These are phyloP conservation scores for Arthrobotrys musiformis DNA, from an alignment of 2,329 filamentous ascomycete genomes.

Conservation along the genomic window DNA sequence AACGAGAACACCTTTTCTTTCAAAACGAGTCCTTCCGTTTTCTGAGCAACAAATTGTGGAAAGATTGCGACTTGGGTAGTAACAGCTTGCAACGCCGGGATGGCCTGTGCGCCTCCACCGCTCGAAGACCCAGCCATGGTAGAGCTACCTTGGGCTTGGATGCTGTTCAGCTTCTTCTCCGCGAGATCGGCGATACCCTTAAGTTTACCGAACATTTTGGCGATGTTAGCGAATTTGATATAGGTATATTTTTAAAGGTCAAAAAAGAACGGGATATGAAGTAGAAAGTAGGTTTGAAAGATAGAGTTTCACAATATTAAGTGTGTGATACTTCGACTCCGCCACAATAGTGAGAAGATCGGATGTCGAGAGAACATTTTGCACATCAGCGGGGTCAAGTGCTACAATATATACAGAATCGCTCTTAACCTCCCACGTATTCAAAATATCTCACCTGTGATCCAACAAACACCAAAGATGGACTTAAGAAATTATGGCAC, in stretches of 20 bases:
- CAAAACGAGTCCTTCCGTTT: constrained; percentile 67
- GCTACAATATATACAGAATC: constrained; percentile 2
- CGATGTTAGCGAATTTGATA: constrained; percentile 1
- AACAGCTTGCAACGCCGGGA: constrained; percentile 15
- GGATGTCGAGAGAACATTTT: neutral
- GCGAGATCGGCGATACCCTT: constrained; percentile 26
- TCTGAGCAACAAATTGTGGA: constrained; percentile 50
- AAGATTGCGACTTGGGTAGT: constrained; percentile 40
- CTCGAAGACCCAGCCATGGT: constrained; percentile 23
- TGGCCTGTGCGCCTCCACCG: neutral
- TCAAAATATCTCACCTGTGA: neutral
- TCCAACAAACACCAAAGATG: neutral
- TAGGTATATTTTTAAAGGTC: neutral
- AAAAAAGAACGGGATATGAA: neutral
- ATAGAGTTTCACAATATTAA: neutral
- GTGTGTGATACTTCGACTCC: neutral
- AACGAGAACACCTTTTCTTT: constrained; percentile 73
- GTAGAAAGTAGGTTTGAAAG: neutral
- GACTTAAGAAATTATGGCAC: neutral
- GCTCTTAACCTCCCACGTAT: neutral
- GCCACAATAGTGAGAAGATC: neutral
- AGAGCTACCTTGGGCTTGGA: constrained; percentile 6
- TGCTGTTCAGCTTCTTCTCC: constrained; percentile 17
- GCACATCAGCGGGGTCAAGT: neutral
- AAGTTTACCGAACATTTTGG: constrained; percentile 45